Percentiles rank a stretch among this genome's conserved stretches.
phyloP scores from a whole-genome alignment of 148 eudicot genomes.

The Chenopodium suecicum region DNA sequence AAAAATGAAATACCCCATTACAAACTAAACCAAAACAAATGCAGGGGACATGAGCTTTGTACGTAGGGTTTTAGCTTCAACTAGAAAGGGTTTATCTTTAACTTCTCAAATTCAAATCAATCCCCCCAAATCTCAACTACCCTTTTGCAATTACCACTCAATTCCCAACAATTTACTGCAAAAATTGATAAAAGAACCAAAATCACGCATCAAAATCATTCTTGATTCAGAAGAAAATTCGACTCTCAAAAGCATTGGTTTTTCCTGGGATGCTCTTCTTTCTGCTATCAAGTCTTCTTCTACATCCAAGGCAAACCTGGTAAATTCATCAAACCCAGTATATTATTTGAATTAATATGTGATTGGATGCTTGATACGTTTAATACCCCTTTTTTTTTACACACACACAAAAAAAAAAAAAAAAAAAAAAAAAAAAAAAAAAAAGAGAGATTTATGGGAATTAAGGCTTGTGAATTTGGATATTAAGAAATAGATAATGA shows the following conservation, averaged over 20 bases:
- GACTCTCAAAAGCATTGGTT: conserved; percentile 19
- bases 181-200: conserved; percentile 20
- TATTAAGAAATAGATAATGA: not conserved
- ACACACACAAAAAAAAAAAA: too few relatives aligned
- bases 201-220: conserved; percentile 17
- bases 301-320: conserved; percentile 27
- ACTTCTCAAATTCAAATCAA: conserved; percentile 10
- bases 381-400: not conserved
- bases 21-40: not conserved
- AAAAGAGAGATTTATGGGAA: not conserved
- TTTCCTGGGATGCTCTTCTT: conserved; percentile 36
- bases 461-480: not conserved
- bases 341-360: not conserved
- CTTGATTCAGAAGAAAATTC: conserved; percentile 27
- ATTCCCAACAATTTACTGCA: conserved; percentile 22
- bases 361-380: not conserved
- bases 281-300: conserved; percentile 31
- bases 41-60: conserved; percentile 12
- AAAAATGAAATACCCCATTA: not conserved
- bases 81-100: conserved; percentile 10
- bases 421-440: too few relatives aligned
- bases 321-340: not conserved
- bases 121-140: not conserved
- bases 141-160: conserved; percentile 25
- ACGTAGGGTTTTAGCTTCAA: conserved; percentile 25